A percentile compares a stretch with the other conserved stretches of the same genome.
phyloP scores from a whole-genome alignment of 306 rosid genomes.

The Mimosa bimucronata region DNA sequence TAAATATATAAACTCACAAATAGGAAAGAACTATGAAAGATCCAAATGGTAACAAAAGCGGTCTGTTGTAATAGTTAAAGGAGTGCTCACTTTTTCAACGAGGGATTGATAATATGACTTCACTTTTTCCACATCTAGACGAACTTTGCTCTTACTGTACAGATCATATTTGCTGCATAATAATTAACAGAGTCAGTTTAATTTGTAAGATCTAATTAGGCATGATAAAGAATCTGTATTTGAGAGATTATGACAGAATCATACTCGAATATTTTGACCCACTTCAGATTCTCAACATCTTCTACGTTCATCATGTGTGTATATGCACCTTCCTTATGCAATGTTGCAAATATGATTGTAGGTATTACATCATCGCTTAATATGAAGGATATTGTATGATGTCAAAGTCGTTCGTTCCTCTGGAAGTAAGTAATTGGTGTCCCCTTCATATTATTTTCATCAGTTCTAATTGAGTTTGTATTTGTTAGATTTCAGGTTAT shows the following conservation, averaged over 20 bases:
- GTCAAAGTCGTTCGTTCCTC: too few species aligned
- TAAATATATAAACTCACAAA: not conserved
- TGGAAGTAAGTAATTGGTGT: too few species aligned
- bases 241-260: slow-evolving; percentile 38
- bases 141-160: slow-evolving; percentile 82
- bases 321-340: slow-evolving; percentile 54
- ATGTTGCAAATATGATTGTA: too few species aligned
- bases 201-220: not conserved
- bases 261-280: slow-evolving; percentile 69
- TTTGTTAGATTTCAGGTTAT: too few species aligned
- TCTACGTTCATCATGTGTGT: slow-evolving; percentile 62
- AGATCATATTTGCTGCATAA: slow-evolving; percentile 78
- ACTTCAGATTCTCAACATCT: slow-evolving; percentile 55
- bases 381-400: too few species aligned
- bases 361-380: too few species aligned
- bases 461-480: too few species aligned
- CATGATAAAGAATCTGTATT: not conserved
- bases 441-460: too few species aligned
- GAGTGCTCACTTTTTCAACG: slow-evolving; percentile 61
- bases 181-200: not conserved
- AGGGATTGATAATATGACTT: slow-evolving; percentile 81
- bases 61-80: not conserved
- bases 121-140: slow-evolving; percentile 59
- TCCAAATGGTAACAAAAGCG: not conserved
- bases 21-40: not conserved